These are phyloP conservation scores for Penium margaritaceum DNA, from an alignment of 139 green algal genomes.

Conservation along the genomic window DNA sequence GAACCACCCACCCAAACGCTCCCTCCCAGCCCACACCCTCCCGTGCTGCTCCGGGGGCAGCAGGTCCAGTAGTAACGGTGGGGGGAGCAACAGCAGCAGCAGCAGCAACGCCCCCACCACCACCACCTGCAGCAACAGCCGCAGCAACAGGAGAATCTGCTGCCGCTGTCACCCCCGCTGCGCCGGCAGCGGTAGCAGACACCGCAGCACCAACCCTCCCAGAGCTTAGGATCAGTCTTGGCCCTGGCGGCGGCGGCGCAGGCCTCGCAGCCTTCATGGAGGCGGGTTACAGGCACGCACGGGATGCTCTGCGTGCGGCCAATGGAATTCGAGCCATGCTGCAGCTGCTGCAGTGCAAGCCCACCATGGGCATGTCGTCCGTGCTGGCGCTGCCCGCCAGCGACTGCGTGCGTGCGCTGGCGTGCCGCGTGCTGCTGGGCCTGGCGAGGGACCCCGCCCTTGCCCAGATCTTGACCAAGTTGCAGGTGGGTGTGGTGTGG, in stretches of 20 bases:
- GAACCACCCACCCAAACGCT: too few relatives aligned
- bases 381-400: slow-evolving; percentile 22
- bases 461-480: slow-evolving; percentile 59
- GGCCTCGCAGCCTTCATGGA: slow-evolving; percentile 45
- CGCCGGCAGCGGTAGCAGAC: not conserved
- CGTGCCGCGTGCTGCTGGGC: slow-evolving; percentile 50
- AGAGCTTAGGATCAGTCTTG: slow-evolving; percentile 41
- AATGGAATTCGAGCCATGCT: slow-evolving; percentile 56
- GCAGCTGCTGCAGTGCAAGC: slow-evolving; percentile 34
- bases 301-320: slow-evolving; percentile 49
- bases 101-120: not conserved
- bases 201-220: slow-evolving; percentile 11
- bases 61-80: not conserved
- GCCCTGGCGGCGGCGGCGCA: slow-evolving; percentile 24
- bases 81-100: not conserved
- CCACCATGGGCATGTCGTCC: slow-evolving; percentile 18
- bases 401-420: slow-evolving; percentile 49
- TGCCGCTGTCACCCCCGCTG: not conserved
- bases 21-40: too few relatives aligned
- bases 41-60: not conserved
- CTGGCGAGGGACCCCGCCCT: slow-evolving; percentile 57
- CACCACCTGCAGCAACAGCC: not conserved
- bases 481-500: slow-evolving; percentile 59
- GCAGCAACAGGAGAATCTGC: not conserved
- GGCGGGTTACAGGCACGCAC: slow-evolving; percentile 44